phyloP scores from a whole-genome alignment of 805 yeast genomes.

The Metschnikowia matae region DNA sequence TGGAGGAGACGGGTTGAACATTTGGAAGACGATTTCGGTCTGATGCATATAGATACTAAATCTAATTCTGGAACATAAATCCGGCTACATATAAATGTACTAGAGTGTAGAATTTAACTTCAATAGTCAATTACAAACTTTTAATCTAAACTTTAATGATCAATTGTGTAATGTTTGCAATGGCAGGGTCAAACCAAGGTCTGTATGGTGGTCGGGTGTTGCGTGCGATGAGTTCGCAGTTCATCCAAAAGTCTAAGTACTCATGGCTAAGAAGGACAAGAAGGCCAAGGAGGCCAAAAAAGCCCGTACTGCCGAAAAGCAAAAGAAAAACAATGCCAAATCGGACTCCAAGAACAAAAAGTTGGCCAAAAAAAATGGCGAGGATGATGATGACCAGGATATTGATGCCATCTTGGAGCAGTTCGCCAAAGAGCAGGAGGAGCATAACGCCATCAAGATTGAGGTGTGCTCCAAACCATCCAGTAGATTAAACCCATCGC shows the following conservation, averaged over 20 bases:
- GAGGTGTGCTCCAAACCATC: conserved; percentile 58
- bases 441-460: conserved; percentile 66
- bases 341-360: conserved; percentile 74
- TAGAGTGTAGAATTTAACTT: background rate
- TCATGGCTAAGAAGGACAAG: conserved; percentile 84
- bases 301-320: conserved; percentile 81
- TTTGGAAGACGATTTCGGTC: conserved; percentile 96
- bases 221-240: conserved; percentile 2
- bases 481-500: conserved; percentile 66
- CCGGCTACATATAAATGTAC: no score
- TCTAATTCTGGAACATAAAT: background rate
- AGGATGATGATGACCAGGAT: conserved; percentile 80
- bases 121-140: background rate
- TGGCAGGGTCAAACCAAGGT: background rate
- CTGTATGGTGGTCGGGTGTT: background rate
- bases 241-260: background rate
- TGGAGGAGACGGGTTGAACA: conserved; percentile 89
- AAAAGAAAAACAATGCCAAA: conserved; percentile 68
- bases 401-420: conserved; percentile 78
- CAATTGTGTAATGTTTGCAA: background rate
- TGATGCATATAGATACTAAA: conserved; percentile 25
- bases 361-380: conserved; percentile 67
- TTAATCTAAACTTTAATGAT: background rate
- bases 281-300: conserved; percentile 88
- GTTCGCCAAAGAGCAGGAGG: conserved; percentile 74